phyloP scores from a whole-genome alignment of 2,329 filamentous ascomycete genomes.

The Epichloe bromicola region DNA sequence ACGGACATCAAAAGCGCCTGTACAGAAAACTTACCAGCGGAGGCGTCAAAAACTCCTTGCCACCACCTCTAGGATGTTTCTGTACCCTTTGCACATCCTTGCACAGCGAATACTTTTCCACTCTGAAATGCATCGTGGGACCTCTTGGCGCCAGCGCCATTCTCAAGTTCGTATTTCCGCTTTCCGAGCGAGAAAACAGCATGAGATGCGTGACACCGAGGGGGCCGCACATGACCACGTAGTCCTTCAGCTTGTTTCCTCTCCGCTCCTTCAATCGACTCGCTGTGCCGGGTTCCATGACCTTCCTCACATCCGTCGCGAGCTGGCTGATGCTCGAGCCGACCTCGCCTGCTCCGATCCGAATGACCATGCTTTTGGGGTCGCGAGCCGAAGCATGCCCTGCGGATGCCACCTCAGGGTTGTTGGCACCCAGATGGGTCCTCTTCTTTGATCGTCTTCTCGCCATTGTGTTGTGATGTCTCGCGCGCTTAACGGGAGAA shows the following conservation, averaged over 20 bases:
- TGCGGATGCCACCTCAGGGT: constrained; percentile 41
- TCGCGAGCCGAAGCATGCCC: constrained; percentile 52
- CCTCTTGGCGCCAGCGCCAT: constrained; percentile 79
- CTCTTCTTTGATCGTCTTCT: constrained; percentile 75
- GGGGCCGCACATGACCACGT: constrained; percentile 88
- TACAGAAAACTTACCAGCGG: constrained; percentile 48
- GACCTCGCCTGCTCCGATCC: constrained; percentile 87
- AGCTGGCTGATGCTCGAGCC: constrained; percentile 85
- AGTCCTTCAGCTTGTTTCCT: constrained; percentile 81
- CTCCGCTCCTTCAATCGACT: constrained; percentile 78
- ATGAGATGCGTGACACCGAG: constrained; percentile 86
- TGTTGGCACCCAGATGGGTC: constrained; percentile 61
- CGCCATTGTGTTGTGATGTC: constrained; percentile 47
- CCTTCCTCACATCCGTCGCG: constrained; percentile 75
- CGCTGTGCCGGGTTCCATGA: constrained; percentile 95
- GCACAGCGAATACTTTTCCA: constrained; percentile 87
- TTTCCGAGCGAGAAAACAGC: constrained; percentile 80
- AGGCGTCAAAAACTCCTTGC: constrained; percentile 75
- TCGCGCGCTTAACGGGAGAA: no score
- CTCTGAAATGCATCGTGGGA: constrained; percentile 84
- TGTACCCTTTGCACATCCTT: constrained; percentile 80
- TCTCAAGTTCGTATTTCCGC: constrained; percentile 85
- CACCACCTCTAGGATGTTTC: constrained; percentile 68
- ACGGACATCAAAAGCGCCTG: no score
- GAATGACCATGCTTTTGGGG: constrained; percentile 97